Conservation (phyloP, 345 rosid species). For the Nasturtium officinale region DNA sequence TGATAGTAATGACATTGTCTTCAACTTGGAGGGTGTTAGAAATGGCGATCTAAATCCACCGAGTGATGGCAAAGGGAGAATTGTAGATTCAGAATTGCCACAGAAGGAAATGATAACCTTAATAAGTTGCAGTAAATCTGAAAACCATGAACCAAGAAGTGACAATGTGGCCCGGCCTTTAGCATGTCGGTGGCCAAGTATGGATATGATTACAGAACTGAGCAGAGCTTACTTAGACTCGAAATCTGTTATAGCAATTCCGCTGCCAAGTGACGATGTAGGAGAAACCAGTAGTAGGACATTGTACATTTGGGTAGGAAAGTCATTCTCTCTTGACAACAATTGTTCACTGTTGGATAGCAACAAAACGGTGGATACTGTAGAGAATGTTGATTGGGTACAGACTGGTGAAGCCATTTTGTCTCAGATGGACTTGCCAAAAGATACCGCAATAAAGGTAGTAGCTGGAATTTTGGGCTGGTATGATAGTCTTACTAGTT, state of each 20-base stretch:
- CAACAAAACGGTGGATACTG: conserved; percentile 41
- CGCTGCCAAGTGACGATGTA: conserved; percentile 45
- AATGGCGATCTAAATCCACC: conserved; percentile 42
- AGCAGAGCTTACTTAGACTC: conserved; percentile 56
- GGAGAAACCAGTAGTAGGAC: conserved; percentile 51
- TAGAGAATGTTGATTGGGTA: conserved; percentile 61
- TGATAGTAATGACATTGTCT: conserved; percentile 57
- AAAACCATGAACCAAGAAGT: conserved; percentile 34
- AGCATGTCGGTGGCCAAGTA: conserved; percentile 71
- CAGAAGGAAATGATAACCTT: conserved; percentile 43
- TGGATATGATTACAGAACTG: conserved; percentile 59
- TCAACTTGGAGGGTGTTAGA: conserved; percentile 51
- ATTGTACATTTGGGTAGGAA: conserved; percentile 89
- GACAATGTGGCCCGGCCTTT: conserved; percentile 46
- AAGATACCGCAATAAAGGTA: conserved; percentile 71
- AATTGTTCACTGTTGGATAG: conserved; percentile 51
- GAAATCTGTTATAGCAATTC: conserved; percentile 62
- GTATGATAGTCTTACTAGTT: not conserved
- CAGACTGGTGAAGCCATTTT: conserved; percentile 61
- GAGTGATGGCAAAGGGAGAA: conserved; percentile 43
- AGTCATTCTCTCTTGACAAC: conserved; percentile 52
- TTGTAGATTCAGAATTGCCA: conserved; percentile 40
- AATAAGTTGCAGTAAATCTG: conserved; percentile 39
- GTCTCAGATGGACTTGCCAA: conserved; percentile 60
- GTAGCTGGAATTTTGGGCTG: not conserved